phyloP scores from a whole-genome alignment of 768 basidiomycete species.

The Boletus edulis region DNA sequence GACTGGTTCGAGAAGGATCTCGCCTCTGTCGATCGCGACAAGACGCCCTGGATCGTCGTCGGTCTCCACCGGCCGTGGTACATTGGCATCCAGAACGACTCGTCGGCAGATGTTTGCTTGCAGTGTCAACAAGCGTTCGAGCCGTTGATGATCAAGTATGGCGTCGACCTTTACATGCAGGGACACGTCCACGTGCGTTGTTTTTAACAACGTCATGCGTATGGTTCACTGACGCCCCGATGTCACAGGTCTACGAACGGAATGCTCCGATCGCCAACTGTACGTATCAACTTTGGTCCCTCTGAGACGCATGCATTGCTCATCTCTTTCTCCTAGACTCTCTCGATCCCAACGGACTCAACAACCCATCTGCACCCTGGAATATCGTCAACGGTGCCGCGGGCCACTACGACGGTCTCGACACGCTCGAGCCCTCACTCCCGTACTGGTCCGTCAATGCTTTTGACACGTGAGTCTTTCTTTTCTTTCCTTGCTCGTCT shows the following conservation, averaged over 20 bases:
- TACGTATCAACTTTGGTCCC: background rate
- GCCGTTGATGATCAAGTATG: conserved; percentile 32
- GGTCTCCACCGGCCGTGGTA: conserved; percentile 31
- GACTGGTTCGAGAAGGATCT: conserved; percentile 28
- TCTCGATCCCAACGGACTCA: conserved; percentile 21
- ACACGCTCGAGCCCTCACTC: background rate
- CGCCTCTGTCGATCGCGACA: conserved; percentile 18
- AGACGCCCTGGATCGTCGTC: conserved; percentile 28
- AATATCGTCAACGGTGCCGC: conserved; percentile 29
- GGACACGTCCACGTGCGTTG: conserved; percentile 24
- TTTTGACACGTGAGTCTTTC: conserved; percentile 11
- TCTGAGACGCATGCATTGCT: background rate
- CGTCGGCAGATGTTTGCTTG: conserved; percentile 6
- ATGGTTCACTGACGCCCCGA: background rate
- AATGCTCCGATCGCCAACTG: conserved; percentile 28
- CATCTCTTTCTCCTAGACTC: background rate
- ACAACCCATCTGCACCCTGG: conserved; percentile 26
- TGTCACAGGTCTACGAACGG: conserved; percentile 21
- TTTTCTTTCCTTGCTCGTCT: too few species aligned
- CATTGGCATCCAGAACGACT: conserved; percentile 6
- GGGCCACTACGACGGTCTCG: conserved; percentile 29
- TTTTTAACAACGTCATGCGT: background rate
- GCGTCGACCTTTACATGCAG: conserved; percentile 29
- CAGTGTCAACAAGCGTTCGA: conserved; percentile 27
- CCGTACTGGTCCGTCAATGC: conserved; percentile 9